A percentile compares a stretch with the other conserved stretches of the same genome.
Evolutionary conservation across 345 rosid genomes (phyloP).

Genomic region (Kernera saxatilis): DNA sequence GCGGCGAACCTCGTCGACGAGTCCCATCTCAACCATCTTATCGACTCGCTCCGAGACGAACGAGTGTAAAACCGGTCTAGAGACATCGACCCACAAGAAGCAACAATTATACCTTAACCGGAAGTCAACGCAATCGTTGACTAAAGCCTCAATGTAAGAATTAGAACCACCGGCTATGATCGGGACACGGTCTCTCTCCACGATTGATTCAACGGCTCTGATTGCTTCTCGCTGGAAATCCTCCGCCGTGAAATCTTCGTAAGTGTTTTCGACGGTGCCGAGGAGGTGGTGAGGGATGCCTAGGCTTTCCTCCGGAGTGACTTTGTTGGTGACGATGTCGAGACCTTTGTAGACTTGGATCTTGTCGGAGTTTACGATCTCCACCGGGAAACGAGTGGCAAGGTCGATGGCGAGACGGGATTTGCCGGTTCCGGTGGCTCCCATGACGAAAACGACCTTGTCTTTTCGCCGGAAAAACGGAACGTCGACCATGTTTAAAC

Average conservation of each 20-base stretch:
- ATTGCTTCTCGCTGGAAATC: slow-evolving; percentile 52
- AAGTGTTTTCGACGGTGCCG: slow-evolving; percentile 43
- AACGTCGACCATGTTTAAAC: slow-evolving; percentile 33
- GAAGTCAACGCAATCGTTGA: slow-evolving; percentile 48
- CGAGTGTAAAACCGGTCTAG: slow-evolving; percentile 47
- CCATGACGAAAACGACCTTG: slow-evolving; percentile 74
- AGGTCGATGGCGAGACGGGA: slow-evolving; percentile 80
- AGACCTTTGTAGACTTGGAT: slow-evolving; percentile 82
- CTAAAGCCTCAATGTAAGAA: slow-evolving; percentile 68
- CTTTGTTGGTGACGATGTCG: slow-evolving; percentile 68
- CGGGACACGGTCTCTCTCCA: slow-evolving; percentile 43
- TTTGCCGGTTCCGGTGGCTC: slow-evolving; percentile 91
- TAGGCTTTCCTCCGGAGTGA: slow-evolving; percentile 61
- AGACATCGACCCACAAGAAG: slow-evolving; percentile 82
- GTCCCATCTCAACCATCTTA: slow-evolving; percentile 63
- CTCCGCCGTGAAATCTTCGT: slow-evolving; percentile 43
- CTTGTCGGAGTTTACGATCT: slow-evolving; percentile 80
- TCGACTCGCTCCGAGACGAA: slow-evolving; percentile 73
- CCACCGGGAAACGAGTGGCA: slow-evolving; percentile 66
- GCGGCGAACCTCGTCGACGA: slow-evolving; percentile 57
- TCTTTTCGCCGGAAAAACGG: slow-evolving; percentile 55
- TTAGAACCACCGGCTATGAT: slow-evolving; percentile 91
- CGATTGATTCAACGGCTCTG: slow-evolving; percentile 38
- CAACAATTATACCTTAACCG: slow-evolving; percentile 62
- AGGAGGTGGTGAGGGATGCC: slow-evolving; percentile 80